Evolutionary conservation across 2,329 filamentous ascomycete genomes (phyloP).

Genomic region (Alternaria hordeiaustralica): DNA sequence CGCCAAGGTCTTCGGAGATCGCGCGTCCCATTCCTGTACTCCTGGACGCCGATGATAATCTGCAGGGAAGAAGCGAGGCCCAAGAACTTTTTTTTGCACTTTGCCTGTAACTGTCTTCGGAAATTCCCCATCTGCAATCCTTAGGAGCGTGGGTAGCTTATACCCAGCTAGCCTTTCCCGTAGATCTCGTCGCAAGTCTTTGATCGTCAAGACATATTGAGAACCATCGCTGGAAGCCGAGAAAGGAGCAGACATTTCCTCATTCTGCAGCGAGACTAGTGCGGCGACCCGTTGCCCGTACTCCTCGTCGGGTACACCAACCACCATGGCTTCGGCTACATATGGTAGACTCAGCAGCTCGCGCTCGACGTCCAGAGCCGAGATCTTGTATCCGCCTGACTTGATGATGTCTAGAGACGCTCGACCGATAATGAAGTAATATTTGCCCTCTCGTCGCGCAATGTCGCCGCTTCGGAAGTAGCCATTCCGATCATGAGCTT

Average conservation of each 20-base stretch:
- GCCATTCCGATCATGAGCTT: constrained; percentile 55
- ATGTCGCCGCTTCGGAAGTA: constrained; percentile 60
- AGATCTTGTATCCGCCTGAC: constrained; percentile 63
- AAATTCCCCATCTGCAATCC: no score
- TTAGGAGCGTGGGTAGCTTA: no score
- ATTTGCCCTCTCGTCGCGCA: constrained; percentile 50
- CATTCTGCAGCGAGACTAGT: constrained; percentile 53
- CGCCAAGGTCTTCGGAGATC: no score
- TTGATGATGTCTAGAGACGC: constrained; percentile 63
- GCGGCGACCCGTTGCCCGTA: constrained; percentile 64
- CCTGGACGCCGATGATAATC: no score
- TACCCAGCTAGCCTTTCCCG: no score
- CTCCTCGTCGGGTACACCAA: constrained; percentile 61
- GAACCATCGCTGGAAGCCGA: no score
- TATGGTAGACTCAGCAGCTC: constrained; percentile 58
- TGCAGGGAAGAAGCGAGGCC: no score
- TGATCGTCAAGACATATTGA: no score
- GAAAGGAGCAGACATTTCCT: no score
- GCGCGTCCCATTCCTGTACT: no score
- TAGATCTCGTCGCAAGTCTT: constrained; percentile 54
- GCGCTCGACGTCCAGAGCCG: constrained; percentile 61
- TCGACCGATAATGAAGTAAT: constrained; percentile 61
- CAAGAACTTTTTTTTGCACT: no score
- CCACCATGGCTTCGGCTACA: constrained; percentile 60
- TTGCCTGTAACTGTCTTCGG: no score